These are phyloP conservation scores for Streptanthus diversifolius DNA, from an alignment of 345 rosid species.

Conservation along the genomic window DNA sequence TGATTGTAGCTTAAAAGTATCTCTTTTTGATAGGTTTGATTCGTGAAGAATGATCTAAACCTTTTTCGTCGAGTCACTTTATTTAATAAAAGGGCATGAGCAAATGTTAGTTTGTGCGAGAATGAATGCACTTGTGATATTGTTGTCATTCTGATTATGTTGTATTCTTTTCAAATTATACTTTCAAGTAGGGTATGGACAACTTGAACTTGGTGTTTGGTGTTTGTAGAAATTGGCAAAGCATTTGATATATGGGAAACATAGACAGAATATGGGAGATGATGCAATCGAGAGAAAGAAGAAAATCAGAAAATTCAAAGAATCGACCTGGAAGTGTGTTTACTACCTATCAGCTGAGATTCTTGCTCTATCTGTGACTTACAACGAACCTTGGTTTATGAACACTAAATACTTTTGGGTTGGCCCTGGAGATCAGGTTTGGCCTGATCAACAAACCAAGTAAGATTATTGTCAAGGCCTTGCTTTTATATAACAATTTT, in stretches of 20 bases:
- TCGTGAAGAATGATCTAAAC: neutral
- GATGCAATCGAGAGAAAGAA: conserved; percentile 42
- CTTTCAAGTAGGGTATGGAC: neutral
- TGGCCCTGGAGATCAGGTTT: conserved; percentile 71
- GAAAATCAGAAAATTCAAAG: conserved; percentile 71
- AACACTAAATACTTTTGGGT: conserved; percentile 69
- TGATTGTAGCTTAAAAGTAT: conserved; percentile 1
- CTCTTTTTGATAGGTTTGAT: neutral
- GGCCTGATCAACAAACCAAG: conserved; percentile 90
- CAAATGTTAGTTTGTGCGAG: no score
- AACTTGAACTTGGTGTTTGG: conserved; percentile 17
- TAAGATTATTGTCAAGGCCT: conserved; percentile 32
- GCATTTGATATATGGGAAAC: conserved; percentile 53
- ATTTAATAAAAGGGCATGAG: no score
- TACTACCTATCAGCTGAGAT: conserved; percentile 74
- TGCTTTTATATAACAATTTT: conserved; percentile 2
- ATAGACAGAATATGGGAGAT: conserved; percentile 35
- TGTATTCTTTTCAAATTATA: neutral
- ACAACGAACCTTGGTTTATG: conserved; percentile 80
- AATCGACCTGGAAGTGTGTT: conserved; percentile 89
- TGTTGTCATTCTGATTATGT: neutral
- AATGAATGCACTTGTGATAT: neutral
- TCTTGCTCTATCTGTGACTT: conserved; percentile 54
- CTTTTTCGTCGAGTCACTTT: no score
- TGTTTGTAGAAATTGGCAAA: conserved; percentile 57